A percentile compares a stretch with the other conserved stretches of the same genome.
These are phyloP conservation scores for Oryza glumipatula DNA, from an alignment of 176 grass and related monocot species.

Conservation along the genomic window DNA sequence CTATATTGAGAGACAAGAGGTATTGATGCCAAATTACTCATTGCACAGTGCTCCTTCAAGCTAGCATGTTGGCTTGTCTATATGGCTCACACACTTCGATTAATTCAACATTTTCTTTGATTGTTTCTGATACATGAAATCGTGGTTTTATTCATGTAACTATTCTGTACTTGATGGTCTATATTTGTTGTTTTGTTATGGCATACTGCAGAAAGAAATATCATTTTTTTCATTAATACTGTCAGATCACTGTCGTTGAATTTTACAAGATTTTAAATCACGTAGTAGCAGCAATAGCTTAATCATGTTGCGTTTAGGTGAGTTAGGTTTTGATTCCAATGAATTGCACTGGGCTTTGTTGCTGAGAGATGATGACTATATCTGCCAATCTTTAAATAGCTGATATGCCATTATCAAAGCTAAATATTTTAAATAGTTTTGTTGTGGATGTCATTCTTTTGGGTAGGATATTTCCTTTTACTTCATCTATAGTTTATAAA, in stretches of 20 bases:
- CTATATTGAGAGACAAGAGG: constrained; percentile 94
- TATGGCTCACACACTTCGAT: constrained; percentile 3
- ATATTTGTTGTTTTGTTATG: constrained; percentile 8
- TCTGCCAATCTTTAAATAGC: constrained; percentile 12
- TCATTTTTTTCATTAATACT: neutral
- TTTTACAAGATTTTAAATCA: neutral
- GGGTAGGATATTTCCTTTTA: constrained; percentile 9
- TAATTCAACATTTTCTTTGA: constrained; percentile 9
- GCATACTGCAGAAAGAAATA: neutral
- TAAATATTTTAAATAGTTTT: neutral
- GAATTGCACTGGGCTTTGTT: constrained; percentile 8
- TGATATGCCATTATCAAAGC: neutral
- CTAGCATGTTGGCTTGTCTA: constrained; percentile 31
- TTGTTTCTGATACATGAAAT: constrained; percentile 23
- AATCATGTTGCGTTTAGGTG: neutral
- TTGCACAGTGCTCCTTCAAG: neutral
- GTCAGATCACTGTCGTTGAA: constrained; percentile 8
- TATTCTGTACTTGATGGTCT: neutral
- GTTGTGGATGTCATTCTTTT: constrained; percentile 4
- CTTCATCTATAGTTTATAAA: constrained; percentile 10
- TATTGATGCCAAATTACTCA: constrained; percentile 36
- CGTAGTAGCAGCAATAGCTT: neutral
- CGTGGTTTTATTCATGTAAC: constrained; percentile 23
- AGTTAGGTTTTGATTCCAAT: neutral
- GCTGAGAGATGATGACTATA: neutral